Base-by-base conservation (phyloP, 2,329 filamentous ascomycete genomes). In the Colletotrichum scovillei region DNA sequence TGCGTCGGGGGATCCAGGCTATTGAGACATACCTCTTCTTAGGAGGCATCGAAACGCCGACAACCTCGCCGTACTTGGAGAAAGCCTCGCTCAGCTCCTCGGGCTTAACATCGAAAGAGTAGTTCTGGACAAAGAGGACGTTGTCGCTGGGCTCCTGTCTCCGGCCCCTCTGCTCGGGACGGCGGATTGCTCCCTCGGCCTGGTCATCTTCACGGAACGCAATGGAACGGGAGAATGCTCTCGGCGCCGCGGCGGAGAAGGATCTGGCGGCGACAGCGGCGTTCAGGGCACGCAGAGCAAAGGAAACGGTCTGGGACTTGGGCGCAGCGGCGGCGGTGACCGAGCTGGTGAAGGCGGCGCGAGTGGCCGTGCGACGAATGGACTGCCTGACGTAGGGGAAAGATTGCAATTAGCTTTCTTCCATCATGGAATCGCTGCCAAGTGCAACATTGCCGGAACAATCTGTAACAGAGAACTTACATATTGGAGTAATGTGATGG, bases 21-120 rank as follows among this genome's bases (percentile, higher is more conserved):
- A 22, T 22, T n/a, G 24, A 8, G 49, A 63, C 68, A 9, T 59
- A 72, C 72, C 32, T 55, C n/a, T 63, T 74, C n/a, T 24, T 58
- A 3, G 28, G 22, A 14, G 71, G 60, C 67, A 63, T 49, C 24
- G 58, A 22, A 35, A 75, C 28, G 35, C 63, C 52, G 19, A 52
- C 16, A 28, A 83, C 77, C 1, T 79, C 75, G 53, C 81, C 81
- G 53, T 79, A 83, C 60, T 87, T 85, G 74, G 83, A 80, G 79
- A 94, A 92, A 58, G 91, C 87, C 63, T 87, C 85, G 77, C 86
- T 84, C 59, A 95, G 77, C 75, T 92, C 88, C 35, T 89, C 86
- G 6, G 89, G 86, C 6, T 88, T 91, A 69, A 92, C 88, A 79
- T 94, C 92, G 79, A 91, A 94, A 80, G 90, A 91, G 58, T 94